phyloP scores from a whole-genome alignment of 1,284 basidiomycete genomes.

The Ceratobasidium sp. region DNA sequence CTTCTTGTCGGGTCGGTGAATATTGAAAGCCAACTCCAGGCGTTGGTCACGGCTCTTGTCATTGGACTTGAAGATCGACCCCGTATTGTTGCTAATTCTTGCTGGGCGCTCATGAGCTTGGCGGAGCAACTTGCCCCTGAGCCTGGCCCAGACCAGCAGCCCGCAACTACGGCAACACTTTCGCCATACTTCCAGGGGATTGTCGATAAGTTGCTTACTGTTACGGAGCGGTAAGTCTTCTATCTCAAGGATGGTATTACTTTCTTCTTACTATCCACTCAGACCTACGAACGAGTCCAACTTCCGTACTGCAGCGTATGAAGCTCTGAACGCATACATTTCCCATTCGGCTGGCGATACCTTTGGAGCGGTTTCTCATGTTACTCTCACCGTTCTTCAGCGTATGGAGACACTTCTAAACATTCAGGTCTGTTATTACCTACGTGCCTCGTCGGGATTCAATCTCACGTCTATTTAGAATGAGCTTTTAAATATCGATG shows the following conservation, averaged over 20 bases:
- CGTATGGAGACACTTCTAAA: conserved; percentile 91
- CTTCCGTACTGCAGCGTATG: conserved; percentile 95
- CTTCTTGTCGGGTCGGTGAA: conserved; percentile 89
- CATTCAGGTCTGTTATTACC: conserved; percentile 71
- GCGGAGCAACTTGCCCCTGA: conserved; percentile 85
- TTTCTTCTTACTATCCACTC: conserved; percentile 13
- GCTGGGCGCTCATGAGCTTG: conserved; percentile 97
- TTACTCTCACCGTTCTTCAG: conserved; percentile 83
- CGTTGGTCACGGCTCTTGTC: conserved; percentile 87
- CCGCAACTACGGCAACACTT: conserved; percentile 70
- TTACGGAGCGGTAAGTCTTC: conserved; percentile 82
- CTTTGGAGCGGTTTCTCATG: conserved; percentile 85
- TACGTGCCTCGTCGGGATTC: not conserved
- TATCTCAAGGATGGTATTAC: conserved; percentile 20
- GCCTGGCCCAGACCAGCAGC: conserved; percentile 63
- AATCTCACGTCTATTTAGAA: conserved; percentile 64
- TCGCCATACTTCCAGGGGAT: conserved; percentile 93
- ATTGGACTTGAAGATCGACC: conserved; percentile 85
- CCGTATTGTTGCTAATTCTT: conserved; percentile 93
- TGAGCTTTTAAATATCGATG: conserved; percentile 95
- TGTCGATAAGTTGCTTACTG: conserved; percentile 81
- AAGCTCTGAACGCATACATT: conserved; percentile 91
- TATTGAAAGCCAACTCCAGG: conserved; percentile 88
- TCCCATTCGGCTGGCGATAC: conserved; percentile 86
- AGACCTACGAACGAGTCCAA: conserved; percentile 92